Evolutionary conservation across 129 eudicot species (phyloP), one percentile per base, ranked within the genome.

Genomic region (Smallanthus sonchifolius): DNA sequence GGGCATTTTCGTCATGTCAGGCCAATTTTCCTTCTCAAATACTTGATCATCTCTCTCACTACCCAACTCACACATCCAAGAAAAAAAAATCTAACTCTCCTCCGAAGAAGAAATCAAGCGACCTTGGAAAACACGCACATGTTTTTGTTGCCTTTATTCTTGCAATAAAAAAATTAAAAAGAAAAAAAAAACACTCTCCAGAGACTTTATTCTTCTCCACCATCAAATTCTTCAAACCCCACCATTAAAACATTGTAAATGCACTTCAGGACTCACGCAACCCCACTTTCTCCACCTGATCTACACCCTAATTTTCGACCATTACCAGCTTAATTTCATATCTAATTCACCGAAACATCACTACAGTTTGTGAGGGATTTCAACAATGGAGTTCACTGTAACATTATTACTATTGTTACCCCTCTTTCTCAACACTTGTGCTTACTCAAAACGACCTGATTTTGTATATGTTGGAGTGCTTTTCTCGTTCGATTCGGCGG

Each of bases 391-490:
- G 63, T 77, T 63, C 38, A 17, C 49, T 39, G 5, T 61, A 10
- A 1, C 32, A 24, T 19, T 68, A 20, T 10, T 79, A 39, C 38
- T 74, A 30, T 5, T 5, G 4, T 3, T 19, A 68, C 9, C 37
- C 47, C 70, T 84, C 15, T 66, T 80, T 67, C 2, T 67, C 16
- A 47, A 55, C 79, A 55, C 49, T 40, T 64, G 56, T 48, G 83
- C 70, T 19, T 59, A 39, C 77, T 77, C 83, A n/a, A 62, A 69
- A 68, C 66, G 74, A 72, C 85, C 91, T 74, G 78, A 57, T 39
- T 72, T 66, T 47, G 92, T 89, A 34, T 80, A 89, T 74, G 86
- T 81, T 76, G 96, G 89, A 44, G 92, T 86, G 8, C 42, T 89
- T 15, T 81, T 86, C 13, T 64, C 83, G 4, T 80, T 75, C 51